Conservation (phyloP, 805 yeast species). For the Debaryomyces prosopidis region DNA sequence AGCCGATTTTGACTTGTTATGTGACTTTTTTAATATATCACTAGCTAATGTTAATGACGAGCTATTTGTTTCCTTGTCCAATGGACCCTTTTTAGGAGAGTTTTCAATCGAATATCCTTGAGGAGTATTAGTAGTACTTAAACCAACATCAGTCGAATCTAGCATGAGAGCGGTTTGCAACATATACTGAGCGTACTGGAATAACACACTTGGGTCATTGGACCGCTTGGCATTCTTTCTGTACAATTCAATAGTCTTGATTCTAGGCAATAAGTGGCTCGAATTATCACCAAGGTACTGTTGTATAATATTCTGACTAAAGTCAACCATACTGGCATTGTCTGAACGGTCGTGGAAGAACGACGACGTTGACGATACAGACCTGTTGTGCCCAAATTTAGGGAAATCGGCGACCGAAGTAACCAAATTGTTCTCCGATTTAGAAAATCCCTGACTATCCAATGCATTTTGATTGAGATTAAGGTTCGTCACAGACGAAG, state of each 20-base stretch:
- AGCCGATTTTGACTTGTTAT: conserved; percentile 22
- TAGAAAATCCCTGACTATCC: conserved; percentile 13
- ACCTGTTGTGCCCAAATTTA: conserved; percentile 29
- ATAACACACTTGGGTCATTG: conserved; percentile 82
- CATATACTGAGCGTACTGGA: conserved; percentile 89
- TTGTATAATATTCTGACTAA: conserved; percentile 51
- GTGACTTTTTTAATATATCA: conserved; percentile 11
- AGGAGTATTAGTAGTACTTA: conserved; percentile 6
- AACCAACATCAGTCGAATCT: conserved; percentile 22
- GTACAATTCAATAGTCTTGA: conserved; percentile 84
- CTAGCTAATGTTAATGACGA: conserved; percentile 6
- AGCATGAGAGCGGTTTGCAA: conserved; percentile 77
- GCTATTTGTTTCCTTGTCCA: conserved; percentile 1
- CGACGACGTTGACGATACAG: conserved; percentile 40
- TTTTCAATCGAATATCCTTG: conserved; percentile 15
- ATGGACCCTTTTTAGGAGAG: conserved; percentile 16
- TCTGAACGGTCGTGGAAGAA: conserved; percentile 34
- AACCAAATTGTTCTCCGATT: conserved; percentile 28
- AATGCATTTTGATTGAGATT: conserved; percentile 14
- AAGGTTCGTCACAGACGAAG: conserved; percentile 38
- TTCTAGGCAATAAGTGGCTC: conserved; percentile 62
- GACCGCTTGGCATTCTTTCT: conserved; percentile 81
- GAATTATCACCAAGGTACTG: conserved; percentile 54
- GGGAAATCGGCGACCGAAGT: conserved; percentile 12
- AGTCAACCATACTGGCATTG: conserved; percentile 44